Base-by-base conservation (phyloP, 2,329 filamentous ascomycete genomes). In the Colletotrichum viniferum region DNA sequence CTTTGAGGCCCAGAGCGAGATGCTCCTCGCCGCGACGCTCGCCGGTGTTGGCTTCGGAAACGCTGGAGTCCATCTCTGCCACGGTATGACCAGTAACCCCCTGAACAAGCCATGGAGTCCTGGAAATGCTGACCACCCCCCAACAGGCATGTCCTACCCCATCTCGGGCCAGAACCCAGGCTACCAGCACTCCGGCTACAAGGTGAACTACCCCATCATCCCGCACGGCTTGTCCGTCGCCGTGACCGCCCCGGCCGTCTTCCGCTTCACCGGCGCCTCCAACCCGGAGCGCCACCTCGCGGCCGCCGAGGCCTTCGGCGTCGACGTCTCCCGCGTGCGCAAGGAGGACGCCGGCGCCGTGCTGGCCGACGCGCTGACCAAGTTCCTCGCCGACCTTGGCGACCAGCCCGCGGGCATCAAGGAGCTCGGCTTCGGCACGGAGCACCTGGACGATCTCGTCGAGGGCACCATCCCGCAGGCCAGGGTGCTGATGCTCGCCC, bases 41-140 rank as follows among this genome's bases (percentile, higher is more conserved):
- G 97, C 97, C 0, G 97, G 97, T 61, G 96, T 99, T 4, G 97
- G 97, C 0, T 99, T 99, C 83, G 97, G 97, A 24, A 99, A 99
- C 81, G 97, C 97, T 2, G 97, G 97, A 65, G 97, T 99, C 4
- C 97, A 99, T 86, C 88, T 92, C 60, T 92, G 90, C 78, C 90
- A 92, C 77, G 90, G 90, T 90, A 82, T 68, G 88, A 83, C 28
- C 16, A 48, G n/a, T 32, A 13, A 13, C 18, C 52, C 26, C 32
- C 13, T 26, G 71, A 28, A 36, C 70, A 28, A 0, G 0, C n/a
- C 28, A 28, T 2, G 21, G 18, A 21, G n/a, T 0, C 28, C 52
- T 36, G 16, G 7, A 30, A 9, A 12, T 4, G 13, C 74, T 76
- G 43, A 63, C 55, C 8, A 43, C 26, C 24, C 8, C 21, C 7